Conservation (phyloP, 2,329 filamentous ascomycete genomes). For the Trichoderma sp. region DNA sequence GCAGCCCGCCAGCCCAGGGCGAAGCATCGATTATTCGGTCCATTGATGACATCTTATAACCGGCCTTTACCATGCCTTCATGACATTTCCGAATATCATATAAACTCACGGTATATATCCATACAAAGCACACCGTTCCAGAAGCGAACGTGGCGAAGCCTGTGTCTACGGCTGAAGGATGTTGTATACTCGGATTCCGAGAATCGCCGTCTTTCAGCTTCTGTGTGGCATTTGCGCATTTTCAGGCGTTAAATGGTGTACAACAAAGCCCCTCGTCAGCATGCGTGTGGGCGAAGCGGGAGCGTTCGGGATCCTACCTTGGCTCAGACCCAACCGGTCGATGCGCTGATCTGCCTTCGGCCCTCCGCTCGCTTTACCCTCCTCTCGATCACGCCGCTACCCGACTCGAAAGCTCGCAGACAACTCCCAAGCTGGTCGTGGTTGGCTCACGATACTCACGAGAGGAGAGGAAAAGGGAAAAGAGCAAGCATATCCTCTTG, state of each 20-base stretch:
- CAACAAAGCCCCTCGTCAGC: slow-evolving; percentile 14
- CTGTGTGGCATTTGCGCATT: slow-evolving; percentile 11
- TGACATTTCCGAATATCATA: slow-evolving; percentile 12
- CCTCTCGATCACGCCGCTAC: neutral
- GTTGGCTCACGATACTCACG: neutral
- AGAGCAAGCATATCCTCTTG: slow-evolving; percentile 3
- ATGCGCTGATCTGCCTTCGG: neutral
- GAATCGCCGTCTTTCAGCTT: neutral
- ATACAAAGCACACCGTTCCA: neutral
- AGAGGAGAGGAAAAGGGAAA: neutral
- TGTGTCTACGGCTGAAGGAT: neutral
- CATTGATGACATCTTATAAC: slow-evolving; percentile 74
- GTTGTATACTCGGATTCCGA: neutral
- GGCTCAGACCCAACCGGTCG: neutral
- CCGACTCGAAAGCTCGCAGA: neutral
- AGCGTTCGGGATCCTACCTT: neutral
- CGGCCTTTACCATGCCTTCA: slow-evolving; percentile 11
- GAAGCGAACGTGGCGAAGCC: neutral
- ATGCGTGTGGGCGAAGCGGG: neutral
- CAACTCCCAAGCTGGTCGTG: neutral
- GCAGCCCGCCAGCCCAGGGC: slow-evolving; percentile 74
- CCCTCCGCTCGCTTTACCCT: neutral
- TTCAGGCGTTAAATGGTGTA: slow-evolving; percentile 26
- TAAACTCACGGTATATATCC: neutral
- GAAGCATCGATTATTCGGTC: slow-evolving; percentile 75